Evolutionary conservation across 441 rosid genomes (phyloP).

Genomic region (Croton laevigatus): DNA sequence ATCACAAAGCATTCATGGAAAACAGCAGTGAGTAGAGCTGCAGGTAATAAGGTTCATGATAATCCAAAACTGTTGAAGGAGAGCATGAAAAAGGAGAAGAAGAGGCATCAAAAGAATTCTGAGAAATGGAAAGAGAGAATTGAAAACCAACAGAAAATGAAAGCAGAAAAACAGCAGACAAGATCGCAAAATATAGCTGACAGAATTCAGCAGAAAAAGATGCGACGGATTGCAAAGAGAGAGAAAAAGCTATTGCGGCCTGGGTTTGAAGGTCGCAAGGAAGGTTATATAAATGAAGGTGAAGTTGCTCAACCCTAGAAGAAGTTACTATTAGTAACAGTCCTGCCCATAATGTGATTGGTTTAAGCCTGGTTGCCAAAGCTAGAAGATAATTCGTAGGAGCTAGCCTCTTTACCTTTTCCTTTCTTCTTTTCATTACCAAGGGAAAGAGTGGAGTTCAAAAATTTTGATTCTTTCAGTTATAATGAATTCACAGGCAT

Average conservation of each 20-base stretch:
- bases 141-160: constrained; percentile 53
- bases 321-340: neutral
- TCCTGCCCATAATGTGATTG: neutral
- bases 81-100: constrained; percentile 67
- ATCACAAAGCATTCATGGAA: constrained; percentile 62
- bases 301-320: constrained; percentile 12
- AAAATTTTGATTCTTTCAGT: too few species aligned
- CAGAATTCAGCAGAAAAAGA: constrained; percentile 67
- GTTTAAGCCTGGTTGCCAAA: neutral
- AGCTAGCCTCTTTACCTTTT: neutral
- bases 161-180: constrained; percentile 67
- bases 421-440: neutral
- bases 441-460: too few species aligned
- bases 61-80: constrained; percentile 68
- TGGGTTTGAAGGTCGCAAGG: constrained; percentile 83
- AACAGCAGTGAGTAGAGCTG: constrained; percentile 72
- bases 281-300: constrained; percentile 54
- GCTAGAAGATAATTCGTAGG: neutral
- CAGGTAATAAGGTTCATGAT: constrained; percentile 73
- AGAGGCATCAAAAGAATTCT: constrained; percentile 57
- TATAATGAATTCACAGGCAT: too few species aligned
- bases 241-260: constrained; percentile 86
- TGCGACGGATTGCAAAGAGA: constrained; percentile 66
- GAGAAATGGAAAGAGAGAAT: constrained; percentile 84
- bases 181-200: constrained; percentile 64